Conservation (phyloP, 208 protist genomes). For the Trypanosoma platydactyli region DNA sequence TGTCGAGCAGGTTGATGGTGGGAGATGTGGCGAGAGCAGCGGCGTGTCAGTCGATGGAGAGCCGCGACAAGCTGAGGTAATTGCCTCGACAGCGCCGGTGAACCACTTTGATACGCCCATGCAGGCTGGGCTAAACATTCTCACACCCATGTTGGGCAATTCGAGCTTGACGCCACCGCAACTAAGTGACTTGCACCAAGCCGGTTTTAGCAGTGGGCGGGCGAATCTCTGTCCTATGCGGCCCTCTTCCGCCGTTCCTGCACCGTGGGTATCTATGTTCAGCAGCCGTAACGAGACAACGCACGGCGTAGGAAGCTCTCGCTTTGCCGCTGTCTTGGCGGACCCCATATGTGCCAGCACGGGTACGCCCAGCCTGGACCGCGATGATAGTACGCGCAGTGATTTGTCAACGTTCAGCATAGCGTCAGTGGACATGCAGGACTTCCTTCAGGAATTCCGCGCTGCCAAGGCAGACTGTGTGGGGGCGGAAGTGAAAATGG, state of each 20-base stretch:
- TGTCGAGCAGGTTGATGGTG: too few relatives aligned
- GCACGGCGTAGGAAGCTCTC: constrained; percentile 16
- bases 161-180: not conserved
- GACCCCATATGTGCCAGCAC: not conserved
- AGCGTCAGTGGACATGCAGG: constrained; percentile 65
- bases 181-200: not conserved
- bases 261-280: constrained; percentile 23
- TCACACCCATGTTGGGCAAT: not conserved
- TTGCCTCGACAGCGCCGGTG: too few relatives aligned
- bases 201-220: constrained; percentile 20
- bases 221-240: constrained; percentile 5
- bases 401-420: constrained; percentile 61
- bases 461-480: constrained; percentile 55
- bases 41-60: not conserved
- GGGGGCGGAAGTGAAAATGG: constrained; percentile 31
- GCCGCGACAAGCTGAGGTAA: not conserved
- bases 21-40: not conserved
- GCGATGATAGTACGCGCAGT: constrained; percentile 42
- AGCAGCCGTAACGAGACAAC: constrained; percentile 25
- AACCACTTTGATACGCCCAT: not conserved
- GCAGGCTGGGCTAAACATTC: not conserved
- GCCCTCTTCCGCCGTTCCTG: constrained; percentile 14
- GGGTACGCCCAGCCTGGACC: constrained; percentile 11
- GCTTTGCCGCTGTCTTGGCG: not conserved
- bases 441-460: constrained; percentile 70